phyloP scores from a whole-genome alignment of 2,329 filamentous ascomycete genomes.

The Sarocladiaceae sp. region DNA sequence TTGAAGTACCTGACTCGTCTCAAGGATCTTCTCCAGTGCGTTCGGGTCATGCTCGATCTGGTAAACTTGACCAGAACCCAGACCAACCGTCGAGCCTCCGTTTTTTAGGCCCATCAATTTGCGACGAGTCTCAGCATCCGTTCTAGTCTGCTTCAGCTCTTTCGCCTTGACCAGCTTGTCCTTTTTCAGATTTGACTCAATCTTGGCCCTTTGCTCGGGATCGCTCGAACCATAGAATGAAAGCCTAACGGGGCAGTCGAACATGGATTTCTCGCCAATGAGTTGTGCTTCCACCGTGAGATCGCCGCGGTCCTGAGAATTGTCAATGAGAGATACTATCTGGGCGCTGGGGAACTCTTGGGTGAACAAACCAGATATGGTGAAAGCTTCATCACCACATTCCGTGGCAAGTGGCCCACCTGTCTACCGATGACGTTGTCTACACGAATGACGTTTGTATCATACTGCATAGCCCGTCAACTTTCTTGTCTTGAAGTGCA shows the following conservation, averaged over 20 bases:
- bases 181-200: constrained; percentile 57
- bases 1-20: constrained; percentile 60
- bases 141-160: constrained; percentile 48
- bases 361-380: constrained; percentile 56
- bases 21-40: constrained; percentile 55
- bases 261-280: constrained; percentile 58
- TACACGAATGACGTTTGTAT: constrained; percentile 70
- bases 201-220: constrained; percentile 37
- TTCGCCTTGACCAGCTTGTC: constrained; percentile 57
- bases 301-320: constrained; percentile 44
- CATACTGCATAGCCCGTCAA: constrained; percentile 42
- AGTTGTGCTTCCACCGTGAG: constrained; percentile 64
- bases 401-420: constrained; percentile 71
- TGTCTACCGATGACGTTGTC: constrained; percentile 69
- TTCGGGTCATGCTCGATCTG: not conserved
- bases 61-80: constrained; percentile 16
- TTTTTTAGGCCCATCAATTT: constrained; percentile 33
- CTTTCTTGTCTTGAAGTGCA: not conserved
- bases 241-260: constrained; percentile 66
- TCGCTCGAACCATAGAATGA: constrained; percentile 63
- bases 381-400: constrained; percentile 63
- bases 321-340: constrained; percentile 13
- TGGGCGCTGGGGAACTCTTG: not conserved
- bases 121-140: constrained; percentile 47
- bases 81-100: constrained; percentile 31